phyloP scores from a whole-genome alignment of 2,329 filamentous ascomycete species.

The Ceratocystis ficicola region DNA sequence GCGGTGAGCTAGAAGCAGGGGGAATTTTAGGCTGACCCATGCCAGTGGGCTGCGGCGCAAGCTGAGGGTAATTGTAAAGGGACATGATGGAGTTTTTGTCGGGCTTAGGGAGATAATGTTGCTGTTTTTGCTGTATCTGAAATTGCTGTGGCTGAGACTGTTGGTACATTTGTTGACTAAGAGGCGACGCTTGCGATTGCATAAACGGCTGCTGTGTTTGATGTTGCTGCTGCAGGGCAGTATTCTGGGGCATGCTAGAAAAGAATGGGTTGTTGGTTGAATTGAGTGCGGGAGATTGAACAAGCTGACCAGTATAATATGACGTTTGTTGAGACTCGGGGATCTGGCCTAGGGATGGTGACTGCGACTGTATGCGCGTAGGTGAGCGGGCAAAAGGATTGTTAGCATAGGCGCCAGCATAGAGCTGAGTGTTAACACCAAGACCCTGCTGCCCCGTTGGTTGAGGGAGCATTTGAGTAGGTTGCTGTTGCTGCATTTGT shows the following conservation, averaged over 20 bases:
- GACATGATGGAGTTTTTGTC: conserved; percentile 67
- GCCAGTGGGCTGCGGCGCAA: conserved; percentile 22
- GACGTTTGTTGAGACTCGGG: conserved; percentile 38
- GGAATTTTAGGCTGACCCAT: conserved; percentile 11
- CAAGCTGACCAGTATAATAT: conserved; percentile 28
- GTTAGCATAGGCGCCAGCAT: conserved; percentile 30
- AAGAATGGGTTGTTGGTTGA: conserved; percentile 31
- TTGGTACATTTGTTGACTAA: conserved; percentile 24
- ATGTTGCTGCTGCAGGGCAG: conserved; percentile 27
- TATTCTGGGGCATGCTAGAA: conserved; percentile 25
- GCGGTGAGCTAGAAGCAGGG: conserved; percentile 22
- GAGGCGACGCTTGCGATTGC: conserved; percentile 10
- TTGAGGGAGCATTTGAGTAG: conserved; percentile 11
- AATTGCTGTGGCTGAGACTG: conserved; percentile 25
- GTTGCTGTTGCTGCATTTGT: conserved; percentile 17
- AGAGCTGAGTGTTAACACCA: conserved; percentile 32
- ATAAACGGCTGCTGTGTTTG: conserved; percentile 15
- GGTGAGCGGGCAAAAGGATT: conserved; percentile 42
- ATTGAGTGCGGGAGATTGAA: conserved; percentile 12
- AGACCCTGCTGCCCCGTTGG: conserved; percentile 30
- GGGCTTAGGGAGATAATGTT: conserved; percentile 33
- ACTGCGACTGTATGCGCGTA: conserved; percentile 40
- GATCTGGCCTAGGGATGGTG: conserved; percentile 39
- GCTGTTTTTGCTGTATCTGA: conserved; percentile 27
- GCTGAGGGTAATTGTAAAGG: conserved; percentile 50